These are phyloP conservation scores for Dothideomycetes sp. DNA, from an alignment of 2,329 filamentous ascomycete genomes.

Conservation along the genomic window DNA sequence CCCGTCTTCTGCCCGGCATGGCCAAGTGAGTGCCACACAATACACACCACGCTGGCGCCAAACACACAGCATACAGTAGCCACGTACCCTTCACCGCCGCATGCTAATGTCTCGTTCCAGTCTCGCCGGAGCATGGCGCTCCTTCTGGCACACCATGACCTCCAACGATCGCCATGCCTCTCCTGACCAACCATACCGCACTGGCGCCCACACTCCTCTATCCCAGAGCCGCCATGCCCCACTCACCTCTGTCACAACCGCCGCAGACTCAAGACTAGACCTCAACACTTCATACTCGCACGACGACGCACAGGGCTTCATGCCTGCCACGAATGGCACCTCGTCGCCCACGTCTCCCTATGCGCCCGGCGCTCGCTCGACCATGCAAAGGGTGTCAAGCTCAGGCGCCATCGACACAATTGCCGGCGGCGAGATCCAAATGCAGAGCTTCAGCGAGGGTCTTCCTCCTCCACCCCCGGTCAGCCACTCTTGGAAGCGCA, in stretches of 20 bases:
- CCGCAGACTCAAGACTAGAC: slow-evolving; percentile 78
- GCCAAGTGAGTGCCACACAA: too few relatives aligned
- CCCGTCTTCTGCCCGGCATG: too few relatives aligned
- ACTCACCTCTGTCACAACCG: slow-evolving; percentile 79
- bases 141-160: slow-evolving; percentile 84
- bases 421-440: slow-evolving; percentile 74
- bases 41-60: neutral
- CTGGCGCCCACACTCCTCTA: slow-evolving; percentile 80
- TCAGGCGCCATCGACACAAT: slow-evolving; percentile 54
- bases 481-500: slow-evolving; percentile 82
- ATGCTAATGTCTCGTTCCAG: slow-evolving; percentile 9
- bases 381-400: slow-evolving; percentile 43
- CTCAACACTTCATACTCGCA: slow-evolving; percentile 70
- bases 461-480: slow-evolving; percentile 82
- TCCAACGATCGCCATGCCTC: slow-evolving; percentile 75
- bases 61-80: too few relatives aligned
- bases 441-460: slow-evolving; percentile 92
- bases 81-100: too few relatives aligned
- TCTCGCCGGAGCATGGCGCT: slow-evolving; percentile 63
- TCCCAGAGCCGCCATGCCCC: slow-evolving; percentile 70
- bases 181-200: slow-evolving; percentile 86
- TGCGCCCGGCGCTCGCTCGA: slow-evolving; percentile 79
- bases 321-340: slow-evolving; percentile 62
- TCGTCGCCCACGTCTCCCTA: slow-evolving; percentile 62
- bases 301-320: slow-evolving; percentile 54